phyloP scores from a whole-genome alignment of 2,329 filamentous ascomycete genomes.

The Simplicillium aogashimaense region DNA sequence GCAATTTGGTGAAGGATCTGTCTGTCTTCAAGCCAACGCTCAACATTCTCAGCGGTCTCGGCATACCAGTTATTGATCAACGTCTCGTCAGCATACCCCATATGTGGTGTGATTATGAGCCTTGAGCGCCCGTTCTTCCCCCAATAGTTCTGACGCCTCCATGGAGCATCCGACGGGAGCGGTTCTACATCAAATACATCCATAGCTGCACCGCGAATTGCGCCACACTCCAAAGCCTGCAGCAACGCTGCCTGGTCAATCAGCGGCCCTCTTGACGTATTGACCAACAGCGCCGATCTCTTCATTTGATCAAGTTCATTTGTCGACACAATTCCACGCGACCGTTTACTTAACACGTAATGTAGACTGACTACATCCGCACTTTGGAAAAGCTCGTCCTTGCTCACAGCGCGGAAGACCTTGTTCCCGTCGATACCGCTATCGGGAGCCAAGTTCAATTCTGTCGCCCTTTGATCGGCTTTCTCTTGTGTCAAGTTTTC shows the following conservation, averaged over 20 bases:
- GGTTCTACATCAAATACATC: constrained; percentile 71
- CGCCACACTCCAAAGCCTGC: constrained; percentile 43
- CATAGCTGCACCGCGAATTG: constrained; percentile 56
- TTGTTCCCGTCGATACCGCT: constrained; percentile 38
- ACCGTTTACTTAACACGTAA: constrained; percentile 55
- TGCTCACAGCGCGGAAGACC: constrained; percentile 46
- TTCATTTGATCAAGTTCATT: constrained; percentile 54
- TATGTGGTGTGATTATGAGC: constrained; percentile 60
- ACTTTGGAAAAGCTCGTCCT: constrained; percentile 49
- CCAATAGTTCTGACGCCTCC: constrained; percentile 53
- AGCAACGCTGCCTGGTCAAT: constrained; percentile 57
- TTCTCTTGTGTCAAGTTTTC: constrained; percentile 51
- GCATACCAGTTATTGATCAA: constrained; percentile 56
- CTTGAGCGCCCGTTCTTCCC: constrained; percentile 47
- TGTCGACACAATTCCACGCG: constrained; percentile 45
- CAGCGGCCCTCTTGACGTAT: constrained; percentile 61
- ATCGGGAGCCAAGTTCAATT: constrained; percentile 41
- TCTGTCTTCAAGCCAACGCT: constrained; percentile 31
- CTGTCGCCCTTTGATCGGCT: constrained; percentile 45
- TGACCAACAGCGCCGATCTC: constrained; percentile 51
- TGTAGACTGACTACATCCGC: constrained; percentile 62
- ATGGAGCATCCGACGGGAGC: constrained; percentile 52
- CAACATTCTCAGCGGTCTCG: constrained; percentile 53
- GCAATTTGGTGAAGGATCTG: constrained; percentile 9
- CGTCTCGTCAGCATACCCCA: constrained; percentile 63